Evolutionary conservation across 345 rosid genomes (phyloP).

Genomic region (Eucalyptus polyanthemos): DNA sequence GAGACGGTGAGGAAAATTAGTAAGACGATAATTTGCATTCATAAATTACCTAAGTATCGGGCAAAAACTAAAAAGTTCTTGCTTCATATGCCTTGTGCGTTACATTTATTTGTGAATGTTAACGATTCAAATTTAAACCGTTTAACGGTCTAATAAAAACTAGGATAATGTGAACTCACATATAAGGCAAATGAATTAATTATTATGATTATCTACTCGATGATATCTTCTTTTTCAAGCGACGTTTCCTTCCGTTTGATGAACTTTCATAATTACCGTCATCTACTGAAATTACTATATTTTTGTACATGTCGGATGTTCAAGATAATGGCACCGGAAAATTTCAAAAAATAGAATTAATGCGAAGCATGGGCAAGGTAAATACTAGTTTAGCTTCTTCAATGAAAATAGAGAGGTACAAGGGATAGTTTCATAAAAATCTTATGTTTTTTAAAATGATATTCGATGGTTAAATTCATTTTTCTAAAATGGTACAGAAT

Average conservation of each 20-base stretch:
- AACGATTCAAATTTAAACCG: background rate
- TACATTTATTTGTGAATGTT: background rate
- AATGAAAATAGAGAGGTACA: background rate
- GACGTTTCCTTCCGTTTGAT: background rate
- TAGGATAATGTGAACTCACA: no score
- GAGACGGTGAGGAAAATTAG: background rate
- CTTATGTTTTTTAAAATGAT: background rate
- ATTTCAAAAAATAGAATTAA: background rate
- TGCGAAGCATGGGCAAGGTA: background rate
- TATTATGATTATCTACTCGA: background rate
- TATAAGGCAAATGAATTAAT: background rate
- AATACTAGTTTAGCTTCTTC: background rate
- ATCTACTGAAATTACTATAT: background rate
- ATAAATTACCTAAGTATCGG: background rate
- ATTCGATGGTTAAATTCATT: background rate
- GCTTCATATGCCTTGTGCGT: fast-evolving
- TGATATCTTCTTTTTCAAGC: background rate
- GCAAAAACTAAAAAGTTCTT: background rate
- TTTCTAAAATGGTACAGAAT: background rate
- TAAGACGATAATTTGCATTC: background rate
- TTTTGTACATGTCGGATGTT: background rate
- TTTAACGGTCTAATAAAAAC: fast-evolving
- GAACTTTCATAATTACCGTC: background rate
- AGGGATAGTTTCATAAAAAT: background rate
- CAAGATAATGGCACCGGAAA: background rate